A percentile compares a stretch with the other conserved stretches of the same genome.
Evolutionary conservation across 2,329 filamentous ascomycete genomes (phyloP).

Genomic region (Knoxdaviesia proteae): DNA sequence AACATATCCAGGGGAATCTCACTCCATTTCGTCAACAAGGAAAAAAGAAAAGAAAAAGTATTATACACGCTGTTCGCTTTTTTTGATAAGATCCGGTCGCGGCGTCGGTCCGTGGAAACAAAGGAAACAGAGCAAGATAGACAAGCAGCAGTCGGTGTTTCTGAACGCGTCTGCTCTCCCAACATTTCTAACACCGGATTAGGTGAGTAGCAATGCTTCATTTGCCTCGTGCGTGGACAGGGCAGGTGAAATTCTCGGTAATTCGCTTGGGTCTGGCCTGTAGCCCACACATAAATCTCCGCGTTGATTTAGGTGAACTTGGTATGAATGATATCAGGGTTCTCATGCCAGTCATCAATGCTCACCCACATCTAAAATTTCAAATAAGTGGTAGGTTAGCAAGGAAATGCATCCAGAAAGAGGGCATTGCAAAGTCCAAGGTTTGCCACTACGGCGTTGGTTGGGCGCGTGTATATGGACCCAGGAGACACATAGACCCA

Average conservation of each 20-base stretch:
- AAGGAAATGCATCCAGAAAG: neutral
- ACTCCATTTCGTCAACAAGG: neutral
- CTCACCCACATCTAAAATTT: slow-evolving; percentile 85
- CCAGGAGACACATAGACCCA: neutral
- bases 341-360: slow-evolving; percentile 99
- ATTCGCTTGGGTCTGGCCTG: too few species aligned
- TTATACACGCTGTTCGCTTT: too few species aligned
- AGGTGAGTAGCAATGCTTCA: too few species aligned
- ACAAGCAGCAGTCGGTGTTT: neutral
- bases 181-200: neutral
- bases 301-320: slow-evolving; percentile 55
- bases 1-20: too few species aligned
- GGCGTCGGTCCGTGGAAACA: too few species aligned
- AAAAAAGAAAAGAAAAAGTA: neutral
- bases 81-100: too few species aligned
- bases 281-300: too few species aligned
- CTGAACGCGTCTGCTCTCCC: too few species aligned
- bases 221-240: too few species aligned
- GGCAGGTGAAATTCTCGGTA: too few species aligned
- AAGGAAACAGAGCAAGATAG: neutral
- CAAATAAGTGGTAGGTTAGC: neutral
- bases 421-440: slow-evolving; percentile 2
- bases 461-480: too few species aligned
- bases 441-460: neutral
- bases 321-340: slow-evolving; percentile 95